A percentile compares a stretch with the other conserved stretches of the same genome.
Conservation (phyloP, 169 alveolate genomes). For the Plasmodium coatneyi region DNA sequence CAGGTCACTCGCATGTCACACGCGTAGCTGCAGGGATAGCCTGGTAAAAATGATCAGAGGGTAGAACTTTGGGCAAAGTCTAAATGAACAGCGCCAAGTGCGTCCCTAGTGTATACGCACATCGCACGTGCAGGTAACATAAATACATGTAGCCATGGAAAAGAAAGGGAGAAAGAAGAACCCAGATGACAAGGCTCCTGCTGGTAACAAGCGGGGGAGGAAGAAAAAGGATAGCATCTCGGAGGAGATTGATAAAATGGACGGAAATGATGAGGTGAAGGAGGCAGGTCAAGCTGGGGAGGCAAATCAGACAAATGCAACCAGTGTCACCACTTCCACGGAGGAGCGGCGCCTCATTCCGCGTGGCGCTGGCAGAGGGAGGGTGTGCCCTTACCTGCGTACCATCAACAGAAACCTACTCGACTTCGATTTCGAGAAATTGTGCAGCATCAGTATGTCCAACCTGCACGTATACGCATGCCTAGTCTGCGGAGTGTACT, state of each 20-base stretch:
- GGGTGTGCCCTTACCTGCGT: conserved; percentile 95
- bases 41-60: not conserved
- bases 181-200: not conserved
- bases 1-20: not conserved
- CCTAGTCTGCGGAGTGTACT: conserved; percentile 97
- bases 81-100: not conserved
- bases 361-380: not conserved
- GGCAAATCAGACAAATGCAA: not conserved
- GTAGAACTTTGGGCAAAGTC: not conserved
- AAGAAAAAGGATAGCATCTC: not conserved
- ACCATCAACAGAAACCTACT: conserved; percentile 95
- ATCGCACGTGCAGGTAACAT: not conserved
- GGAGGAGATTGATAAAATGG: not conserved
- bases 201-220: not conserved
- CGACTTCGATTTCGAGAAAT: conserved; percentile 98
- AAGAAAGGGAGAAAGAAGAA: not conserved
- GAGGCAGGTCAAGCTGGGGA: not conserved
- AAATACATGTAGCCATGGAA: not conserved
- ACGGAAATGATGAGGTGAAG: not conserved
- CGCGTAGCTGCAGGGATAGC: not conserved
- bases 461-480: conserved; percentile 97
- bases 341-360: not conserved
- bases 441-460: conserved; percentile 96
- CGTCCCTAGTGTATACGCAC: not conserved
- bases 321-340: not conserved